Evolutionary conservation across 1,284 basidiomycete genomes (phyloP), one percentile per base, ranked within the genome.

Genomic region (Hemileia vastatrix): DNA sequence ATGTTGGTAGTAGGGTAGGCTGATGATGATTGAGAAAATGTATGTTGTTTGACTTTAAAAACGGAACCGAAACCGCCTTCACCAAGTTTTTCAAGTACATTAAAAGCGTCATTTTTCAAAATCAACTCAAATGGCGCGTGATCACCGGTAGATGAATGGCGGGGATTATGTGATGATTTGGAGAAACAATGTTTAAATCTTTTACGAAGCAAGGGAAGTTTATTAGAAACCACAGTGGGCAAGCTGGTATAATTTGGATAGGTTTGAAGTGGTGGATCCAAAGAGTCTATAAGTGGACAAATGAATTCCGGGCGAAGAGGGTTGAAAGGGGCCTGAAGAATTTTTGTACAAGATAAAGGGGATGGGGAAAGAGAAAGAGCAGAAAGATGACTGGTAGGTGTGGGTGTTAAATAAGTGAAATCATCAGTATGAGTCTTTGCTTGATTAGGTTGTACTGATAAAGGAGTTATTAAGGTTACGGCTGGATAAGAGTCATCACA

Each of bases 11-110:
- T 43, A 11, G 63, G 57, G 3, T 65, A 63, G 15, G 49, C 51
- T 15, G 71, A 73, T 5, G 72, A 72, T 6, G 78, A 64, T 61
- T 81, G 80, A 33, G 78, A 74, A 3, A 86, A 90, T 64, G 85
- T 36, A 4, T 65, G 40, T 23, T 64, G 59, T 2, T 64, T 72
- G 23, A 77, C 74, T 4, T 76, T 83, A 79, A 95, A 99, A 8
- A 98, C 95, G 2, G 87, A 84, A 0, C 94, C 95, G 70, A 92
- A 99, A 0, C 92, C 92, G 4, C 95, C 95, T 78, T 99, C 94
- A 4, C 95, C 95, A 21, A 99, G 81, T 77, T 97, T 97, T 66
- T 86, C 86, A 4, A 80, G 78, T 6, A 97, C 83, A 56, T 81
- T 81, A 71, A 87, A 90, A 50, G 78, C 78, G 64, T 81, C 82